Conservation (phyloP, 1,139 yeast species). For the Debaryomyces udenii region DNA sequence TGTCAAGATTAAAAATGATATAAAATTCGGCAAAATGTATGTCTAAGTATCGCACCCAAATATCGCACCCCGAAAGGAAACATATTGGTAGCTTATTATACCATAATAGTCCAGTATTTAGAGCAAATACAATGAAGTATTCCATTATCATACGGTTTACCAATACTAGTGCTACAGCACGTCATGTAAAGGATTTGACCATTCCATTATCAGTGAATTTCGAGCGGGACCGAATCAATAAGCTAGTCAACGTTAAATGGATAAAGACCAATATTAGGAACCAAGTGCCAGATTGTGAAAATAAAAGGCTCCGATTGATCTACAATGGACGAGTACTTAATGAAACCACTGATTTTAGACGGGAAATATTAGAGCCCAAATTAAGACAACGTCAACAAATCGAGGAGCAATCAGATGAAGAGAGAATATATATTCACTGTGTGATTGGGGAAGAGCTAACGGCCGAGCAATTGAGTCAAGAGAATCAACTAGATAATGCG, state of each 20-base stretch:
- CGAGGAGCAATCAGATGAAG: conserved; percentile 14
- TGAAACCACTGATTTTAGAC: conserved; percentile 57
- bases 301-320: conserved; percentile 67
- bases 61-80: too few species aligned
- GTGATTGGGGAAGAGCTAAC: conserved; percentile 73
- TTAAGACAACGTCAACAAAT: conserved; percentile 16
- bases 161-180: conserved; percentile 25
- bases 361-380: conserved; percentile 47
- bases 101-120: too few species aligned
- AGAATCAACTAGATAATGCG: conserved; percentile 58
- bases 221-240: conserved; percentile 37
- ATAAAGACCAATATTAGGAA: conserved; percentile 33
- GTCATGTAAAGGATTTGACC: conserved; percentile 30
- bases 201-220: conserved; percentile 34
- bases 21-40: too few species aligned
- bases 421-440: conserved; percentile 69
- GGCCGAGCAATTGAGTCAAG: conserved; percentile 61
- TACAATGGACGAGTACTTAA: conserved; percentile 73
- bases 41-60: too few species aligned
- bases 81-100: too few species aligned
- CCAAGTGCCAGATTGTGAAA: conserved; percentile 29
- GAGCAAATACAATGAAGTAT: conserved; percentile 25
- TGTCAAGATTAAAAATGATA: too few species aligned
- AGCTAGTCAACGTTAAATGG: conserved; percentile 35
- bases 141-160: conserved; percentile 36